Evolutionary conservation across 768 basidiomycete species (phyloP).

Genomic region (Rhizopogon vinicolor): DNA sequence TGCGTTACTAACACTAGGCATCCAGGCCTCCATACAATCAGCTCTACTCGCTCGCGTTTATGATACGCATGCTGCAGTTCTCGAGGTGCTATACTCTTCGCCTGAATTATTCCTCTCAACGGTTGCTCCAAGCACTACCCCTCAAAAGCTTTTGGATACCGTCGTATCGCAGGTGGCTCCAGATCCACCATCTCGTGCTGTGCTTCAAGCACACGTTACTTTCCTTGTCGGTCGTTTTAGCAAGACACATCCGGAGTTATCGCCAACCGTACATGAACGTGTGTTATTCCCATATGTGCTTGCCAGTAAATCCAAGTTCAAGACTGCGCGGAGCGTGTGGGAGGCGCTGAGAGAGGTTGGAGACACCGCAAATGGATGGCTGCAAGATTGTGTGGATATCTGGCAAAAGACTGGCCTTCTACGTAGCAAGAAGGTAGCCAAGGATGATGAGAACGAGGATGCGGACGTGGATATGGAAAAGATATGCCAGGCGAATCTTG

Average conservation of each 20-base stretch:
- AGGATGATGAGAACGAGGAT: conserved; percentile 26
- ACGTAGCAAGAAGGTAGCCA: conserved; percentile 14
- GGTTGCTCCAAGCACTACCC: conserved; percentile 8
- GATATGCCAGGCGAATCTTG: conserved; percentile 50
- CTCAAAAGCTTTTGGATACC: conserved; percentile 18
- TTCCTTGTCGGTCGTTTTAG: conserved; percentile 52
- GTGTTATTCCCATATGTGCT: conserved; percentile 72
- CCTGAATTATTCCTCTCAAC: conserved; percentile 42
- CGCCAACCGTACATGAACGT: conserved; percentile 37
- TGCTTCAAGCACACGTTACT: conserved; percentile 50
- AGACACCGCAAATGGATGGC: conserved; percentile 32
- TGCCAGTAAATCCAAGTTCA: conserved; percentile 67
- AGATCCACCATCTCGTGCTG: conserved; percentile 43
- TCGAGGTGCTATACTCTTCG: conserved; percentile 63
- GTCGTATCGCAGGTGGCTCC: conserved; percentile 22
- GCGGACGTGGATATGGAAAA: conserved; percentile 31
- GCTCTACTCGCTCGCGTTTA: conserved; percentile 66
- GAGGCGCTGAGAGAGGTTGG: conserved; percentile 45
- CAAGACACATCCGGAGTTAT: conserved; percentile 21
- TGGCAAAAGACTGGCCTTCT: conserved; percentile 29
- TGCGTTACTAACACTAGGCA: background rate
- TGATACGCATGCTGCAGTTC: conserved; percentile 56
- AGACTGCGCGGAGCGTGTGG: conserved; percentile 68
- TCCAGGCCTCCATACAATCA: conserved; percentile 52
- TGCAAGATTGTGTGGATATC: conserved; percentile 50